A percentile compares a stretch with the other conserved stretches of the same genome.
Conservation (phyloP, 768 basidiomycete genomes). For the Kwoniella dendrophila region DNA sequence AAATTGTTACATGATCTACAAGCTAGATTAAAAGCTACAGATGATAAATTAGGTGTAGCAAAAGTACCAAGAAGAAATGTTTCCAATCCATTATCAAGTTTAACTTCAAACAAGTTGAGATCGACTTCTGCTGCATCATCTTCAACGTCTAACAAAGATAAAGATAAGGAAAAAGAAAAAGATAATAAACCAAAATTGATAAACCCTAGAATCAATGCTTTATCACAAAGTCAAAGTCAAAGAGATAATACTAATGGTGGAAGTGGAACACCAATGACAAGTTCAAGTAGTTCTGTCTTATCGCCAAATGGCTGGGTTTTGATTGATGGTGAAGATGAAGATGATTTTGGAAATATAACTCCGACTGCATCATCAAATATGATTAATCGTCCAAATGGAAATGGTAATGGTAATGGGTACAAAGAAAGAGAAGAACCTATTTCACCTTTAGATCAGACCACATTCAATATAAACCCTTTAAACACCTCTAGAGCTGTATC, state of each 20-base stretch:
- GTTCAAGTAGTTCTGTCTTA: conserved; percentile 16
- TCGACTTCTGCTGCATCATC: conserved; percentile 2
- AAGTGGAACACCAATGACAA: conserved; percentile 16
- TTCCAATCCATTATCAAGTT: conserved; percentile 37
- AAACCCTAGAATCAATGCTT: conserved; percentile 26
- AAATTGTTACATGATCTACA: conserved; percentile 43
- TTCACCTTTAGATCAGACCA: conserved; percentile 33
- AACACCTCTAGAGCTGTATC: conserved; percentile 31
- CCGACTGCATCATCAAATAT: conserved; percentile 11
- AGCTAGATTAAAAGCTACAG: conserved; percentile 45
- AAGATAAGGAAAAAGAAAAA: background rate
- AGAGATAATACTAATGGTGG: background rate
- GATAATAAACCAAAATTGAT: conserved; percentile 11
- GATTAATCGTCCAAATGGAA: no score
- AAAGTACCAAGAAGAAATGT: conserved; percentile 40
- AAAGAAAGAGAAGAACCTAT: conserved; percentile 26
- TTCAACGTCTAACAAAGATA: background rate
- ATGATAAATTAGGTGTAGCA: conserved; percentile 41
- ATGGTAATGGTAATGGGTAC: background rate
- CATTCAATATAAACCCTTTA: background rate
- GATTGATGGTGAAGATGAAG: conserved; percentile 26
- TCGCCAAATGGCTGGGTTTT: conserved; percentile 48
- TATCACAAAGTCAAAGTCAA: conserved; percentile 11
- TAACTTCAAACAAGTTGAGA: conserved; percentile 9
- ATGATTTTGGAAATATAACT: conserved; percentile 24